Evolutionary conservation across 106 monocot genomes (phyloP), one percentile per base, ranked within the genome.

Genomic region (Hemerocallis citrina): DNA sequence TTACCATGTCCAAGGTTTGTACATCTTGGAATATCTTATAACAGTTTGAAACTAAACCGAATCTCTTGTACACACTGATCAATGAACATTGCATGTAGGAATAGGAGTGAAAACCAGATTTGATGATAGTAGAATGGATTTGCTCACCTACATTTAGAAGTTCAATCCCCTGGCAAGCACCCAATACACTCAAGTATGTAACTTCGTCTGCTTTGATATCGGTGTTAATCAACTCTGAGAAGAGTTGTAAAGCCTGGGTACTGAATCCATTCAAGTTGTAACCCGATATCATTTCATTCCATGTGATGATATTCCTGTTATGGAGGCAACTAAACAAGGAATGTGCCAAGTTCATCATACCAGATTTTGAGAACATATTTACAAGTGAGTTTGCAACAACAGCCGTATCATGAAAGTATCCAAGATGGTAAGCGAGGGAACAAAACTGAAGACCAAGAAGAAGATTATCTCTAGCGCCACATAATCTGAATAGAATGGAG

Each of bases 81-180:
- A n/a, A n/a, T n/a, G n/a, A n/a, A n/a, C n/a, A n/a, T n/a, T n/a
- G n/a, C 57, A 21, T 50, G 9, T 46, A 48, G 62, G 21, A 75
- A 36, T 13, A 67, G 17, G 51, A 62, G 40, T 33, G 7, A 43
- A 75, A 68, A 44, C 68, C 68, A 21, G 35, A 45, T 37, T 63
- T 68, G 16, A 68, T 44, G 37, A 62, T 23, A 17, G 12, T 35
- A 23, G 63, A 65, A 54, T 75, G 68, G 24, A 75, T 56, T 16
- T 55, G 55, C 42, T 68, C 62, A 7, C 34, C 45, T 4, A 11
- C 19, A 24, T 44, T 55, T 30, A 14, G 11, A 31, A 43, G 25
- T 44, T 75, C 46, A 11, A 16, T 20, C 32, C 54, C 62, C 22
- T 63, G 49, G 23, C 62, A 75, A 63, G 75, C 61, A 68, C 55